phyloP scores from a whole-genome alignment of 129 eudicot genomes.

The Pulicaria dysenterica region DNA sequence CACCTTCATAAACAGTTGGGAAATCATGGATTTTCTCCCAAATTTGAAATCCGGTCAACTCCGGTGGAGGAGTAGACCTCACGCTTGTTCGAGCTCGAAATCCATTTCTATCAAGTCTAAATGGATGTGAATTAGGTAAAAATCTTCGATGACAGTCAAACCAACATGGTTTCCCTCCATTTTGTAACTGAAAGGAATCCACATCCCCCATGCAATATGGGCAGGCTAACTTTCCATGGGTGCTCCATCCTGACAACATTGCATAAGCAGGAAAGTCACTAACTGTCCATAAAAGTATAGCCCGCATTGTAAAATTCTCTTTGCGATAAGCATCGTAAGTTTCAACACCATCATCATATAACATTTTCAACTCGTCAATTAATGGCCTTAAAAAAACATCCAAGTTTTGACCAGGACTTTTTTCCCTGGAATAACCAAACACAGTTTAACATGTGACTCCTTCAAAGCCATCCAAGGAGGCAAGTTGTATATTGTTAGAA shows the following conservation, averaged over 20 bases:
- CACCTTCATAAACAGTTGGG: neutral
- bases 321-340: constrained; percentile 6
- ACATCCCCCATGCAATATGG: constrained; percentile 14
- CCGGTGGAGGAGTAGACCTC: neutral
- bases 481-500: no score
- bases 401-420: no score
- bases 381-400: no score
- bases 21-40: neutral
- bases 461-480: constrained; percentile 21
- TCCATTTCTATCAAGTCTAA: neutral
- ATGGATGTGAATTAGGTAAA: constrained; percentile 8
- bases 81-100: no score
- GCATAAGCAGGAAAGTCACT: constrained; percentile 38
- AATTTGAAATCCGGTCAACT: neutral
- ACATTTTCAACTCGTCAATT: no score
- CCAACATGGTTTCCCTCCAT: constrained; percentile 26
- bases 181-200: neutral
- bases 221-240: constrained; percentile 22
- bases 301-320: constrained; percentile 15
- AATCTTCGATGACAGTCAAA: no score
- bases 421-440: constrained; percentile 26
- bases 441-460: neutral
- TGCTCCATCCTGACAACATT: constrained; percentile 40
- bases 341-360: no score
- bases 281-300: constrained; percentile 30